Evolutionary conservation across 2,329 filamentous ascomycete species (phyloP).

Genomic region (Paraphoma chrysanthemicola): DNA sequence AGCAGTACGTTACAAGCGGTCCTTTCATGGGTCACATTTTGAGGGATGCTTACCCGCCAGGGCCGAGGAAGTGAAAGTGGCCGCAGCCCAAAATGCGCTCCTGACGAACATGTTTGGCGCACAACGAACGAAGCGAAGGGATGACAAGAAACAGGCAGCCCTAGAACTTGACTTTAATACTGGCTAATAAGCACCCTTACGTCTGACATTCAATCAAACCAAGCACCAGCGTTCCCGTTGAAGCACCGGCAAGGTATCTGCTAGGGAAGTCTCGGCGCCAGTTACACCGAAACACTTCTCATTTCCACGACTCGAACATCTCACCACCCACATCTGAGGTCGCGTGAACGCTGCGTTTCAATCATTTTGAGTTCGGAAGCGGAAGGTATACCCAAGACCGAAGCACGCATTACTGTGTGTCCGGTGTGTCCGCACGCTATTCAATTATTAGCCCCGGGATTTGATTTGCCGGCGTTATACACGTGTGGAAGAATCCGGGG

Average conservation of each 20-base stretch:
- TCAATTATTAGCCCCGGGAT: background rate
- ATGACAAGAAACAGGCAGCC: constrained; percentile 2
- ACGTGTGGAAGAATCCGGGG: constrained; percentile 12
- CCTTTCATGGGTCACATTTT: background rate
- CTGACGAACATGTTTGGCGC: constrained; percentile 32
- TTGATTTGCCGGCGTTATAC: background rate
- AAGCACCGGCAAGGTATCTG: constrained; percentile 4
- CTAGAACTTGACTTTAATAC: background rate
- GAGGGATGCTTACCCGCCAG: constrained; percentile 23
- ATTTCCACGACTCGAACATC: constrained; percentile 21
- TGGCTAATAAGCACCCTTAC: background rate
- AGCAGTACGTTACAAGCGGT: background rate
- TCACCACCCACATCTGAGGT: constrained; percentile 5
- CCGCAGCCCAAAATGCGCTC: constrained; percentile 30
- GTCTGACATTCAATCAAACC: constrained; percentile 8
- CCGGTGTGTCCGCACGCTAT: background rate
- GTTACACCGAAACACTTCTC: constrained; percentile 24
- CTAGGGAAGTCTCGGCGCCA: constrained; percentile 19
- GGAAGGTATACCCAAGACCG: background rate
- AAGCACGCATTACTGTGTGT: background rate
- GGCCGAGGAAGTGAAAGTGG: constrained; percentile 33
- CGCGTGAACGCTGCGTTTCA: background rate
- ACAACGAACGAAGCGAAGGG: constrained; percentile 3
- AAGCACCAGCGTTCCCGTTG: constrained; percentile 1
- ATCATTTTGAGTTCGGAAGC: background rate